Conservation (phyloP, 306 rosid genomes). For the Betula pendula region DNA sequence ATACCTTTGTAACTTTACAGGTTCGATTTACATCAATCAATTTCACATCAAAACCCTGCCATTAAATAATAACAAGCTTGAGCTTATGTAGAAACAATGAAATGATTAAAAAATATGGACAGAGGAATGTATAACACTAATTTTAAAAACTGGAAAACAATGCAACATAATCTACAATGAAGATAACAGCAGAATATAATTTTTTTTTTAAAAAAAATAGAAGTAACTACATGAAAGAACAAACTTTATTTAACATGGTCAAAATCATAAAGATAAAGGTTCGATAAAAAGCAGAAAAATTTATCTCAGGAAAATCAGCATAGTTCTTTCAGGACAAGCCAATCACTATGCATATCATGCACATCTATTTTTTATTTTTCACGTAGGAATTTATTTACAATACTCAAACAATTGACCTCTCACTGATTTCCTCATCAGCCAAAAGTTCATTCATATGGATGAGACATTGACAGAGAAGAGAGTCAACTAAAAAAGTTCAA, state of each 20-base stretch:
- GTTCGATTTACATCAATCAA: slow-evolving; percentile 87
- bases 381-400: neutral
- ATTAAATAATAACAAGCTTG: slow-evolving; percentile 18
- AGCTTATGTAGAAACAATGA: neutral
- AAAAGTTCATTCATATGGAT: neutral
- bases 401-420: neutral
- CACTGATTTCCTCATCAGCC: neutral
- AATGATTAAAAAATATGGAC: neutral
- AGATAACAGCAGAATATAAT: neutral
- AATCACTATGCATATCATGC: neutral
- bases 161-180: neutral
- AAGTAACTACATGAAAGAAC: neutral
- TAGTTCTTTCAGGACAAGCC: neutral
- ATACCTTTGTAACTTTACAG: slow-evolving; percentile 93
- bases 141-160: neutral
- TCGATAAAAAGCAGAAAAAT: neutral
- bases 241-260: neutral
- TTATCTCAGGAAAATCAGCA: neutral
- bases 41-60: slow-evolving; percentile 91
- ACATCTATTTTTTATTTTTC: neutral
- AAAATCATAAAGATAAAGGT: neutral
- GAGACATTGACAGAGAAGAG: neutral
- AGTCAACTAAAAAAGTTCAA: neutral
- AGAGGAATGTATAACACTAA: neutral
- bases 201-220: neutral